These are phyloP conservation scores for Bipolaris sorokiniana DNA, from an alignment of 2,329 filamentous ascomycete genomes.

Conservation along the genomic window DNA sequence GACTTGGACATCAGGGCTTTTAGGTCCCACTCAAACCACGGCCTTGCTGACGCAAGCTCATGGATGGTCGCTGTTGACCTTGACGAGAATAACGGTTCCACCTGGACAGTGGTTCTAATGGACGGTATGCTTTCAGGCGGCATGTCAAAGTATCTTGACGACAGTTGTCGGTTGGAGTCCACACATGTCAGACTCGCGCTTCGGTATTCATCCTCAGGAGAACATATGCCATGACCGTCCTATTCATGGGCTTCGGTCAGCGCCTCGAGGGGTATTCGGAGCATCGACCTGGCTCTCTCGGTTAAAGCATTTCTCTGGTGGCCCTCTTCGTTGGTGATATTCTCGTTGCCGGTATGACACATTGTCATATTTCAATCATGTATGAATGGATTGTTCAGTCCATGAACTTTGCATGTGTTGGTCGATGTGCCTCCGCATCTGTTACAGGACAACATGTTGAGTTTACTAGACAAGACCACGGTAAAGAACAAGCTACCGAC, in stretches of 20 bases:
- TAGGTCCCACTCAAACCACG: no score
- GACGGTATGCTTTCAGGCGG: neutral
- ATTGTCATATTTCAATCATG: neutral
- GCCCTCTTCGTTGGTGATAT: neutral
- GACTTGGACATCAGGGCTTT: neutral
- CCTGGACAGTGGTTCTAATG: no score
- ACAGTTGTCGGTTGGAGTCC: neutral
- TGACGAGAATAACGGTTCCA: neutral
- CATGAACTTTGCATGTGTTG: neutral
- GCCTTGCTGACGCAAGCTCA: neutral
- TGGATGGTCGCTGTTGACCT: neutral
- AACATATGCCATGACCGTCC: neutral
- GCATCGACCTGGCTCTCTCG: neutral
- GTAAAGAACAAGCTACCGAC: neutral
- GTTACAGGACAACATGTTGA: neutral
- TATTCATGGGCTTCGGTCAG: neutral
- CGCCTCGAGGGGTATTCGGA: neutral
- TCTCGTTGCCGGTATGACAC: neutral
- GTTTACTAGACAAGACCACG: neutral
- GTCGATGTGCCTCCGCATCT: neutral
- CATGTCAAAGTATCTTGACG: neutral
- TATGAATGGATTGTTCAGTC: neutral
- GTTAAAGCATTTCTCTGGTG: neutral
- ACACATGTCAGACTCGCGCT: neutral
- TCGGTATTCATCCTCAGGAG: neutral